These are phyloP conservation scores for Daldinia bambusicola DNA, from an alignment of 495 filamentous ascomycete species.

Conservation along the genomic window DNA sequence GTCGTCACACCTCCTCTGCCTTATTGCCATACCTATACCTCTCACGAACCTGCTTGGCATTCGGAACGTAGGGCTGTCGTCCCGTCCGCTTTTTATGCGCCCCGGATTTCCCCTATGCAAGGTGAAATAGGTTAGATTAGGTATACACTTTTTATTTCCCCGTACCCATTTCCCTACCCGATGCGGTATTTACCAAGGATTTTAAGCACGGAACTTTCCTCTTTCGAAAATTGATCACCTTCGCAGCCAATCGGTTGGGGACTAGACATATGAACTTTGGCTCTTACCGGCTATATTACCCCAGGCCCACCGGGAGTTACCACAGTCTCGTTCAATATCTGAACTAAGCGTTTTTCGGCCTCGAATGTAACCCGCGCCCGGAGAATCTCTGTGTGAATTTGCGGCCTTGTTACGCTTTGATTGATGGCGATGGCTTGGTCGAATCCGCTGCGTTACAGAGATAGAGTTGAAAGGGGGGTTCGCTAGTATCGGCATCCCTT, in stretches of 20 bases:
- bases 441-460: constrained; percentile 7
- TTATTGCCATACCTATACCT: constrained; percentile 14
- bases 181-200: constrained; percentile 18
- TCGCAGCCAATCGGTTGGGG: constrained; percentile 37
- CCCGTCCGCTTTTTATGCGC: constrained; percentile 36
- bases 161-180: constrained; percentile 34
- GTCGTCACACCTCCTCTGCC: constrained; percentile 28
- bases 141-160: constrained; percentile 15
- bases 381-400: constrained; percentile 15
- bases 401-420: constrained; percentile 10
- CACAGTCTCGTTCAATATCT: constrained; percentile 38
- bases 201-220: constrained; percentile 23
- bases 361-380: constrained; percentile 39
- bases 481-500: constrained; percentile 28
- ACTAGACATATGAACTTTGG: constrained; percentile 35
- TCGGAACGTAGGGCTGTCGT: constrained; percentile 36
- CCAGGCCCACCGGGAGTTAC: constrained; percentile 38
- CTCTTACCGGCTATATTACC: constrained; percentile 47
- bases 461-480: constrained; percentile 11
- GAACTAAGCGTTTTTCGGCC: too few species aligned
- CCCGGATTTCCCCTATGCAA: constrained; percentile 40
- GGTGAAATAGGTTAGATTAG: constrained; percentile 3
- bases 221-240: constrained; percentile 15
- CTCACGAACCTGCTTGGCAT: constrained; percentile 30
- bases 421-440: constrained; percentile 10